Conservation (phyloP, 768 basidiomycete genomes). For the Crepidotus variabilis region DNA sequence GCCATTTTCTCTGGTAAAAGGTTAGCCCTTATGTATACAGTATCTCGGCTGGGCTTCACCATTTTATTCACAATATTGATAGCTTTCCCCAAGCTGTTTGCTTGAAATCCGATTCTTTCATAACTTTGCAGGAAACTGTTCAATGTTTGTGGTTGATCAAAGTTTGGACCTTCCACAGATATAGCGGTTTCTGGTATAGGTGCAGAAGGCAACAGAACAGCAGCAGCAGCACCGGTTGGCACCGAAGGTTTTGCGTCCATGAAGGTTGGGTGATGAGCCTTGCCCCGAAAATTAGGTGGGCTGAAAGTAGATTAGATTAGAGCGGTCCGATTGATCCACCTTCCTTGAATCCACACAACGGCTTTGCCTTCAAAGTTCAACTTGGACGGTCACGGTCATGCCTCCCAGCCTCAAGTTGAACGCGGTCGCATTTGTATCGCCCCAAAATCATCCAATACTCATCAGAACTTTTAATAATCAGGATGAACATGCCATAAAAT, state of each 20-base stretch:
- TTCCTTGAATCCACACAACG: not conserved
- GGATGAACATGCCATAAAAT: conserved; percentile 61
- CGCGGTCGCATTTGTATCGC: conserved; percentile 83
- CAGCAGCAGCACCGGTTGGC: conserved; percentile 63
- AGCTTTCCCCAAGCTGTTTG: conserved; percentile 86
- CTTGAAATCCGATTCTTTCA: conserved; percentile 94
- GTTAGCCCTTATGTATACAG: conserved; percentile 4
- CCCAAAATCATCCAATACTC: conserved; percentile 78
- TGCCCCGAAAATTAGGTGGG: not conserved
- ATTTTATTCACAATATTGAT: conserved; percentile 91
- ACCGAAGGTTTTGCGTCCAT: conserved; percentile 20
- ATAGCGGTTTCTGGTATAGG: conserved; percentile 62
- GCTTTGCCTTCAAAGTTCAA: not conserved
- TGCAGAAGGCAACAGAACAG: conserved; percentile 75
- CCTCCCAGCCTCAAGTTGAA: conserved; percentile 67
- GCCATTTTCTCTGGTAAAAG: conserved; percentile 69
- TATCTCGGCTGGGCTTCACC: conserved; percentile 43
- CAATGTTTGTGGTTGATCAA: conserved; percentile 66
- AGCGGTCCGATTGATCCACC: not conserved
- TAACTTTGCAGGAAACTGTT: conserved; percentile 73
- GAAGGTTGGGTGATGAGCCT: not conserved
- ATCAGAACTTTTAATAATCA: conserved; percentile 67
- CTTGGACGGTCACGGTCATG: conserved; percentile 33
- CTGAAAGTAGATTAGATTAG: not conserved
- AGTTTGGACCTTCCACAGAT: conserved; percentile 83